Evolutionary conservation across 371 early-diverging fungal genomes (phyloP).

Genomic region (Mucor lusitanicus): DNA sequence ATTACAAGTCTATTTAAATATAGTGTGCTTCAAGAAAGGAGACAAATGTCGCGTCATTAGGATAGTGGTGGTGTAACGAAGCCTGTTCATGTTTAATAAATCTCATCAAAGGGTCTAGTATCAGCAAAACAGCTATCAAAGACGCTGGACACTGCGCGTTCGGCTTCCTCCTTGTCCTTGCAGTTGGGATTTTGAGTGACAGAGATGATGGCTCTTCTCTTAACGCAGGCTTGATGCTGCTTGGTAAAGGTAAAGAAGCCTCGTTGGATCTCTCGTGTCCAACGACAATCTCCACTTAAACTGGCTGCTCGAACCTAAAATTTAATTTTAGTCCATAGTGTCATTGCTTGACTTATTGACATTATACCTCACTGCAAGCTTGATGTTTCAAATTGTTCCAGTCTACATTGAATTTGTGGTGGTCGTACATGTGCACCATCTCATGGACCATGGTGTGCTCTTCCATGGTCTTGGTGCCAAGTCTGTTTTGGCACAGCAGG

Average conservation of each 20-base stretch:
- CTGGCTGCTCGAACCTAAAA: constrained; percentile 85
- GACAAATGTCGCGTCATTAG: constrained; percentile 15
- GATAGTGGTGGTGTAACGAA: not conserved
- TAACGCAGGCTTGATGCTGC: constrained; percentile 93
- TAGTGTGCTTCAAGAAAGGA: not conserved
- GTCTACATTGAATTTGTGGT: constrained; percentile 80
- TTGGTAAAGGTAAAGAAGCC: constrained; percentile 82
- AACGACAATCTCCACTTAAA: constrained; percentile 91
- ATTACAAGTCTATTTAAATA: constrained; percentile 2
- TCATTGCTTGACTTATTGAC: not conserved
- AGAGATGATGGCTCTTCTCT: constrained; percentile 84
- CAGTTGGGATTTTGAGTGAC: constrained; percentile 78
- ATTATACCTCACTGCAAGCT: constrained; percentile 85
- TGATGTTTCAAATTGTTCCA: constrained; percentile 87
- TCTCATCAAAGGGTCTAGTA: constrained; percentile 94
- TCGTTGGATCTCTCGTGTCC: constrained; percentile 81
- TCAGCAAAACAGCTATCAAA: constrained; percentile 92
- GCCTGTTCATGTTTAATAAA: constrained; percentile 57
- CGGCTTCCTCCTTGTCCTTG: constrained; percentile 75
- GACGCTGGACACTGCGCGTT: constrained; percentile 85
- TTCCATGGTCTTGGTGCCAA: constrained; percentile 71
- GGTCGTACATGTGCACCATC: constrained; percentile 95
- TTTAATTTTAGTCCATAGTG: not conserved
- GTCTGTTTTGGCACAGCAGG: constrained; percentile 84
- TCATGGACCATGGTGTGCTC: constrained; percentile 95